These are phyloP conservation scores for Calocybe cyanea DNA, from an alignment of 768 basidiomycete genomes.

Conservation along the genomic window DNA sequence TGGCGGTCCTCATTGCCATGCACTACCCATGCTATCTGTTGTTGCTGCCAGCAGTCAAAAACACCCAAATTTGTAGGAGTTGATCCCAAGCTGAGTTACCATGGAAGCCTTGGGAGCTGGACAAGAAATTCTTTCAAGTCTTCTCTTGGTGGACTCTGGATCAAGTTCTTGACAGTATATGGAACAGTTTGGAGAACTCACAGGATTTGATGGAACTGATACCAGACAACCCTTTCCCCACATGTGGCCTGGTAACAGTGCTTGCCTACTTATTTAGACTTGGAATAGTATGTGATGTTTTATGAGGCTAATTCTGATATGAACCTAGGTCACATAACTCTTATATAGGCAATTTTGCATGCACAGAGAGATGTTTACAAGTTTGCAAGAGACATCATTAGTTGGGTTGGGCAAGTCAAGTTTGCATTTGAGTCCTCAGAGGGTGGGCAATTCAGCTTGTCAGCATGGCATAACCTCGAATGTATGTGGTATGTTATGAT, in stretches of 20 bases:
- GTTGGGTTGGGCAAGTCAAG: conserved; percentile 1
- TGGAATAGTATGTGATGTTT: conserved; percentile 12
- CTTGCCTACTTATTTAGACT: too few relatives aligned
- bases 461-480: conserved; percentile 8
- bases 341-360: neutral
- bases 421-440: neutral
- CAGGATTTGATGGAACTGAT: conserved; percentile 11
- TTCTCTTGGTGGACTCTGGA: conserved; percentile 1
- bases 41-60: too few relatives aligned
- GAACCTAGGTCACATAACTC: neutral
- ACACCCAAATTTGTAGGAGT: too few relatives aligned
- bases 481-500: conserved; percentile 5
- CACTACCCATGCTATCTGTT: too few relatives aligned
- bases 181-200: conserved; percentile 2
- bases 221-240: conserved; percentile 14
- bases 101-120: conserved; percentile 3
- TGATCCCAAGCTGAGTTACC: too few relatives aligned
- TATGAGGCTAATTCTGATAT: neutral
- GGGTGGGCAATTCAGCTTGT: neutral
- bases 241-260: conserved; percentile 12
- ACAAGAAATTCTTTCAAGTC: too few relatives aligned
- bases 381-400: conserved; percentile 6
- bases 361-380: neutral
- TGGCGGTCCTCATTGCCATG: too few relatives aligned
- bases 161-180: neutral